Conservation (phyloP, 345 rosid species). For the Cardiospermum halicacabum region DNA sequence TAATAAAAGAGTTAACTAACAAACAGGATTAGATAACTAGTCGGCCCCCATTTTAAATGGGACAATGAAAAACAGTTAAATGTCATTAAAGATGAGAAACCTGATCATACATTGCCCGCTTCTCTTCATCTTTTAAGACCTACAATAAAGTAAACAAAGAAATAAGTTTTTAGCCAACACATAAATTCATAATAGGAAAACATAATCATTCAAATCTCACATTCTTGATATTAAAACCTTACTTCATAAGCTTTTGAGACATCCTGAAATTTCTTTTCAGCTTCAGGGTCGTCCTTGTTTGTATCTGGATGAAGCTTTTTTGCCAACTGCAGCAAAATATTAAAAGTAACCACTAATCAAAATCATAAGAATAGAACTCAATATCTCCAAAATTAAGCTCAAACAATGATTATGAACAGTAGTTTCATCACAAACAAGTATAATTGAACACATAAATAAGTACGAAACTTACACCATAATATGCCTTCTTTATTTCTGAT, state of each 20-base stretch:
- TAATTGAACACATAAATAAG: neutral
- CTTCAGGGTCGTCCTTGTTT: slow-evolving; percentile 98
- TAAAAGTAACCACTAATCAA: neutral
- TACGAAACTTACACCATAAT: slow-evolving; percentile 65
- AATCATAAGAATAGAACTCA: neutral
- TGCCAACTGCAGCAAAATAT: slow-evolving; percentile 54
- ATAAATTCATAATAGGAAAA: neutral
- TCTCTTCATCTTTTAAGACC: slow-evolving; percentile 92
- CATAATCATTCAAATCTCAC: neutral
- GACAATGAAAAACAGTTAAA: neutral
- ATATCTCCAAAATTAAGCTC: neutral
- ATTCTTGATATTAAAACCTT: slow-evolving; percentile 10
- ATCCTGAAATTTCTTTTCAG: slow-evolving; percentile 95
- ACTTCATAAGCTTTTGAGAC: slow-evolving; percentile 97
- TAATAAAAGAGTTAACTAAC: no score
- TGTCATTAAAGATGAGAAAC: slow-evolving; percentile 25
- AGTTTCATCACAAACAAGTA: neutral
- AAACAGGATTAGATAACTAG: neutral
- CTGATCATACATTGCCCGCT: slow-evolving; percentile 89
- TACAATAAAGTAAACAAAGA: slow-evolving; percentile 26
- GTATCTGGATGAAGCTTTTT: slow-evolving; percentile 96
- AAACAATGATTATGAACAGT: no score
- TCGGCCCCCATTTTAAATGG: neutral
- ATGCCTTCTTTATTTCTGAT: slow-evolving; percentile 91
- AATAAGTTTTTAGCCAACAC: slow-evolving; percentile 1